These are phyloP conservation scores for Talaromyces marneffei DNA, from an alignment of 2,329 filamentous ascomycete species.

Conservation along the genomic window DNA sequence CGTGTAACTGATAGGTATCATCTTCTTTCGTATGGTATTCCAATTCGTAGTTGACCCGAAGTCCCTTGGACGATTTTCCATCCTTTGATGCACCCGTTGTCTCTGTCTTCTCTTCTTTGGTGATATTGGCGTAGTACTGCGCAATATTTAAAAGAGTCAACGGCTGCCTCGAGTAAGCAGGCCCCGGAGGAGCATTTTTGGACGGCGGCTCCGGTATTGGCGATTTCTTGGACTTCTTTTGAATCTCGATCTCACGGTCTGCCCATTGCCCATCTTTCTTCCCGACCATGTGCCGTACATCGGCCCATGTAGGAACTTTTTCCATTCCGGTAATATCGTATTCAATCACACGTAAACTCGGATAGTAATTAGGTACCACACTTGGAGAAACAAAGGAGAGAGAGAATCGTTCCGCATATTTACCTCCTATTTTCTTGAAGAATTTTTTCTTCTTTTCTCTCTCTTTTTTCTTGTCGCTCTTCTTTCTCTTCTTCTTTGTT, in stretches of 20 bases:
- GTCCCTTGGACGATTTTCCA: conserved; percentile 22
- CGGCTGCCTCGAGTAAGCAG: conserved; percentile 81
- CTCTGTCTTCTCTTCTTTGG: conserved; percentile 72
- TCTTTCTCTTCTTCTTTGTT: conserved; percentile 38
- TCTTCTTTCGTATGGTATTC: conserved; percentile 84
- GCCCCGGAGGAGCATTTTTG: conserved; percentile 68
- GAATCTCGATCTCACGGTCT: conserved; percentile 15
- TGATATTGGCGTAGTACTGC: conserved; percentile 95
- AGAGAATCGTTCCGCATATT: conserved; percentile 79
- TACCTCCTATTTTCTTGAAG: conserved; percentile 66
- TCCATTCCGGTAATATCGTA: conserved; percentile 85
- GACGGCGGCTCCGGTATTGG: conserved; percentile 66
- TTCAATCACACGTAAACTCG: conserved; percentile 80
- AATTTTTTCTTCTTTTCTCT: conserved; percentile 48
- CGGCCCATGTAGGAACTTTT: conserved; percentile 36
- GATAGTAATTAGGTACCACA: conserved; percentile 87
- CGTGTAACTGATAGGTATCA: conserved; percentile 64
- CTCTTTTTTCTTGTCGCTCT: conserved; percentile 3
- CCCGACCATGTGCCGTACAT: conserved; percentile 1
- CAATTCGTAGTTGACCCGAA: conserved; percentile 67
- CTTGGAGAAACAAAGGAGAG: conserved; percentile 76
- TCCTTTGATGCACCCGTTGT: conserved; percentile 17
- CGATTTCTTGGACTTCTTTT: conserved; percentile 44
- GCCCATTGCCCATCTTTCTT: neutral
- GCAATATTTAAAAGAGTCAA: conserved; percentile 74